phyloP scores from a whole-genome alignment of 108 stramenopile genomes.

The Epipyxis sp. region DNA sequence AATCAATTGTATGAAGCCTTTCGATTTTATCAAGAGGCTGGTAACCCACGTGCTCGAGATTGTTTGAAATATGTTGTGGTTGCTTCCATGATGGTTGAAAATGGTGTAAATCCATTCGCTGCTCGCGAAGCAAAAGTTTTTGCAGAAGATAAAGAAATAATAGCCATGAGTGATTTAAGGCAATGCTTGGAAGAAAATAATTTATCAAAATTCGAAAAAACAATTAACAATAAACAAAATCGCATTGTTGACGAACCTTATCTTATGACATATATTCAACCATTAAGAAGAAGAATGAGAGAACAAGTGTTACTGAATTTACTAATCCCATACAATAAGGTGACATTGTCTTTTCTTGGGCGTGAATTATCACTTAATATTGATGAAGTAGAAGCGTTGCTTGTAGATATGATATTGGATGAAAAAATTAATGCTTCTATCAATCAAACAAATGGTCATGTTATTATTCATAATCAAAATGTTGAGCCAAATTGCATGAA shows the following conservation, averaged over 20 bases:
- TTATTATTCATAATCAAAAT: not conserved
- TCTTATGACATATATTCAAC: slow-evolving; percentile 55
- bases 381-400: slow-evolving; percentile 45
- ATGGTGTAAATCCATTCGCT: slow-evolving; percentile 63
- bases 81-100: slow-evolving; percentile 62
- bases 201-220: slow-evolving; percentile 50
- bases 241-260: slow-evolving; percentile 52
- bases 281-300: slow-evolving; percentile 53
- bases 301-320: slow-evolving; percentile 54
- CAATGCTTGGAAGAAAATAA: slow-evolving; percentile 57
- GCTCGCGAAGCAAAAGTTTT: slow-evolving; percentile 62
- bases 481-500: no score
- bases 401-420: slow-evolving; percentile 55
- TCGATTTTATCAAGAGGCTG: slow-evolving; percentile 58
- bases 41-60: slow-evolving; percentile 55
- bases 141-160: slow-evolving; percentile 55
- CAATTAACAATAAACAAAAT: slow-evolving; percentile 44
- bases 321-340: slow-evolving; percentile 48
- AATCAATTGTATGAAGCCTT: slow-evolving; percentile 63
- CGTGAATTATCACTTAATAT: slow-evolving; percentile 38
- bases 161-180: slow-evolving; percentile 62
- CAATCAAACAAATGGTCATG: slow-evolving; percentile 49
- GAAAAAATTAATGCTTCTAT: slow-evolving; percentile 41
- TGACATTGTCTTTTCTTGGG: slow-evolving; percentile 51
- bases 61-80: slow-evolving; percentile 63